phyloP scores from a whole-genome alignment of 495 filamentous ascomycete species.

The Penicillium silybi region DNA sequence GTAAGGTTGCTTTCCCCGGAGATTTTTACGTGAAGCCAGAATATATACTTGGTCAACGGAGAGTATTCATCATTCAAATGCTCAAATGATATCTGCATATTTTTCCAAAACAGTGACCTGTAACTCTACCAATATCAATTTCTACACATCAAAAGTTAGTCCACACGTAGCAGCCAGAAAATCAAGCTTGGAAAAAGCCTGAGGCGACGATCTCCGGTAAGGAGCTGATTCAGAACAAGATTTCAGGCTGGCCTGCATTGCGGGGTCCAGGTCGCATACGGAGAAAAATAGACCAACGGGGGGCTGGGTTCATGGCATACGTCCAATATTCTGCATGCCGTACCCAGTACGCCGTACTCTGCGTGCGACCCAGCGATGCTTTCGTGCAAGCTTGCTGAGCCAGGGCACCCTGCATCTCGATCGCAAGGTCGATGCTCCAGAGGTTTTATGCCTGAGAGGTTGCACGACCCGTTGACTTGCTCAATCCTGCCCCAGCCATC shows the following conservation, averaged over 20 bases:
- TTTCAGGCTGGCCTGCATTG: slow-evolving; percentile 7
- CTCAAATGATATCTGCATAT: no score
- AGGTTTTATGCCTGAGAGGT: background rate
- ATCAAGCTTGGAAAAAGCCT: no score
- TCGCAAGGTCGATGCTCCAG: background rate
- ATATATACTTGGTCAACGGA: no score
- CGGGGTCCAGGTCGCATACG: slow-evolving; percentile 8
- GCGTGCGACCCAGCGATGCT: background rate
- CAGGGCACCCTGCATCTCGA: background rate
- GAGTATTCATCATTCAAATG: no score
- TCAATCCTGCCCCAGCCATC: background rate
- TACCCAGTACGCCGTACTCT: background rate
- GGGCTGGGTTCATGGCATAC: slow-evolving; percentile 10
- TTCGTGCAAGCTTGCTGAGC: background rate
- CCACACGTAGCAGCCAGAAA: no score
- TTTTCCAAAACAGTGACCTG: no score
- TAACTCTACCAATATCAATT: no score
- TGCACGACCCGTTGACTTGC: background rate
- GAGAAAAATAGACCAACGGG: slow-evolving; percentile 19
- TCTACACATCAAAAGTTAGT: background rate
- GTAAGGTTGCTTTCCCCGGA: no score
- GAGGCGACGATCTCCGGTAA: background rate
- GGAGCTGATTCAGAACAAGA: background rate
- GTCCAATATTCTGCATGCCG: background rate
- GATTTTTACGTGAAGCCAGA: no score